phyloP scores from a whole-genome alignment of 768 basidiomycete species.

The Podaxis carcinomalis region DNA sequence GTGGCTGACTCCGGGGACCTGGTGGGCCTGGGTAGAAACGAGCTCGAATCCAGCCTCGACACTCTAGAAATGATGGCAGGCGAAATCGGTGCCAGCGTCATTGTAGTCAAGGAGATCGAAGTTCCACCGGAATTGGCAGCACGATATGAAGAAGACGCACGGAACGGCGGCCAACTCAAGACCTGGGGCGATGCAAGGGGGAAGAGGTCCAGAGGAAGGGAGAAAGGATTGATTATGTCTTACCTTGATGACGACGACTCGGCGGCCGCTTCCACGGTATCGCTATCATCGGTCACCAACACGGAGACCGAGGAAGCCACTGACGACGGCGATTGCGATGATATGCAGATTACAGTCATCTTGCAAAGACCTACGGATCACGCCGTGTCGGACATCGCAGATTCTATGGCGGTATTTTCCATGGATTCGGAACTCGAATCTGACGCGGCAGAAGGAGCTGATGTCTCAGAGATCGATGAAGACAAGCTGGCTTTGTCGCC shows the following conservation, averaged over 20 bases:
- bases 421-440: conserved; percentile 42
- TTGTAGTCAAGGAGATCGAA: conserved; percentile 86
- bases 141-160: conserved; percentile 4
- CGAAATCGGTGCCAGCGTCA: conserved; percentile 89
- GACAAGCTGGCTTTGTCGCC: conserved; percentile 19
- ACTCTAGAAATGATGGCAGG: conserved; percentile 94
- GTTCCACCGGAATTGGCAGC: conserved; percentile 54
- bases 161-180: neutral
- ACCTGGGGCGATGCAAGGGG: conserved; percentile 26
- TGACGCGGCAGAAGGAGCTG: conserved; percentile 25
- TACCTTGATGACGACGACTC: conserved; percentile 19
- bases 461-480: conserved; percentile 12
- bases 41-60: conserved; percentile 78
- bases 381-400: conserved; percentile 15
- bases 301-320: conserved; percentile 37
- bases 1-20: conserved; percentile 88
- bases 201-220: conserved; percentile 34
- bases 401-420: conserved; percentile 33
- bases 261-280: conserved; percentile 13
- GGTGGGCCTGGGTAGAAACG: conserved; percentile 67
- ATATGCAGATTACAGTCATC: conserved; percentile 28
- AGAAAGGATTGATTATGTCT: conserved; percentile 28
- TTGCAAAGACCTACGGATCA: conserved; percentile 18
- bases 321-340: conserved; percentile 23
- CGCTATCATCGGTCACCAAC: conserved; percentile 16